These are phyloP conservation scores for Aspergillus baeticus DNA, from an alignment of 495 filamentous ascomycete genomes.

Conservation along the genomic window DNA sequence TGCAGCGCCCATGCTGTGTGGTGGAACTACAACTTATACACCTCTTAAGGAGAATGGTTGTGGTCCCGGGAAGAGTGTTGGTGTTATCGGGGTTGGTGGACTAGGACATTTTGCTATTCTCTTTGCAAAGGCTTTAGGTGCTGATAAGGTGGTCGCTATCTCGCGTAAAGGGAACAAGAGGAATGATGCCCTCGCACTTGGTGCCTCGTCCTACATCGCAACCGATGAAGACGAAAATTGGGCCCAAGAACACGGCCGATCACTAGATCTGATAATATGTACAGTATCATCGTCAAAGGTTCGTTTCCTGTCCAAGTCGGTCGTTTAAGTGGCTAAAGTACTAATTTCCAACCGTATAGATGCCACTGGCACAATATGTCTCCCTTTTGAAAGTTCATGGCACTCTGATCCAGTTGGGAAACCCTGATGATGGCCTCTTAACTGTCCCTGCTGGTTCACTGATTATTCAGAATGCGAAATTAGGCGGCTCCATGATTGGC, in stretches of 20 bases:
- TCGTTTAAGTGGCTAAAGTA: too few relatives aligned
- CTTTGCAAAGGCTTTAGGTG: constrained; percentile 65
- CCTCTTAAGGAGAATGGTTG: constrained; percentile 71
- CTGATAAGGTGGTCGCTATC: constrained; percentile 76
- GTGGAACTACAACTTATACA: constrained; percentile 73
- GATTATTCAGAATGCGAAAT: constrained; percentile 55
- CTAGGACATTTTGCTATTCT: constrained; percentile 71
- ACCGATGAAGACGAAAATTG: constrained; percentile 77
- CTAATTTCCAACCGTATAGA: constrained; percentile 22
- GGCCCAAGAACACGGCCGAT: constrained; percentile 60
- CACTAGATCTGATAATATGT: constrained; percentile 76
- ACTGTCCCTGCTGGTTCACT: constrained; percentile 59
- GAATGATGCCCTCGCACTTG: constrained; percentile 63
- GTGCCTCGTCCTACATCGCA: constrained; percentile 70
- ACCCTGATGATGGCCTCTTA: constrained; percentile 64
- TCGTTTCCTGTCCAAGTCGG: too few relatives aligned
- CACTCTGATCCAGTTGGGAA: constrained; percentile 75
- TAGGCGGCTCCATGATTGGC: constrained; percentile 70
- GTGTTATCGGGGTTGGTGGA: constrained; percentile 81
- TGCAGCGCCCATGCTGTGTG: constrained; percentile 87
- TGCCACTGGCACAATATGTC: constrained; percentile 76
- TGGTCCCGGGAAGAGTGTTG: constrained; percentile 80
- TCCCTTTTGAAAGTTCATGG: constrained; percentile 64
- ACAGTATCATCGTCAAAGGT: constrained; percentile 69
- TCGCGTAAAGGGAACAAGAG: constrained; percentile 65